Evolutionary conservation across 768 basidiomycete genomes (phyloP).

Genomic region (Xerocomus spinulosus): DNA sequence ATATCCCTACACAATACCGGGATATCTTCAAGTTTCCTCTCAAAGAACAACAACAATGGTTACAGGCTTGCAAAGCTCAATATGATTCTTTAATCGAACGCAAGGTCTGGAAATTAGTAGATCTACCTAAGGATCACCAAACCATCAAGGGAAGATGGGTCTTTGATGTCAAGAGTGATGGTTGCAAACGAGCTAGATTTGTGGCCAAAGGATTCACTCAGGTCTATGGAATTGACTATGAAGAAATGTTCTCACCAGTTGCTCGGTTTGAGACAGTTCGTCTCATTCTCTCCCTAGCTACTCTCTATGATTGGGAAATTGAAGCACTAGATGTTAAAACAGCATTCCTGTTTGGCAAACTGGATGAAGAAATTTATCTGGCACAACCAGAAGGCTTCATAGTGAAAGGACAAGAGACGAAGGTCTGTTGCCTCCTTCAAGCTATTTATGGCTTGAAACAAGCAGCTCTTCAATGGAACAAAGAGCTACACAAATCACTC

Average conservation of each 20-base stretch:
- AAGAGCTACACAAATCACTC: background rate
- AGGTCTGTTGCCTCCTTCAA: background rate
- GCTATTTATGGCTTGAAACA: background rate
- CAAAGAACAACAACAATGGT: background rate
- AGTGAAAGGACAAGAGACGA: background rate
- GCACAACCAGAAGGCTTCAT: background rate
- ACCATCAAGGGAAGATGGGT: background rate
- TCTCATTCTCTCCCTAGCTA: background rate
- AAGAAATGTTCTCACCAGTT: constrained; percentile 13
- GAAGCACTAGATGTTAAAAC: constrained; percentile 40
- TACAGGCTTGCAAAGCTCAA: background rate
- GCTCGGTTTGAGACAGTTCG: background rate
- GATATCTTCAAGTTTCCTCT: background rate
- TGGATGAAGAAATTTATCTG: background rate
- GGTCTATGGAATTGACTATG: constrained; percentile 29
- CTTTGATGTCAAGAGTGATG: background rate
- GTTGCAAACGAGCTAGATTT: constrained; percentile 30
- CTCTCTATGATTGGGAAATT: constrained; percentile 30
- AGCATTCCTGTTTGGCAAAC: constrained; percentile 35
- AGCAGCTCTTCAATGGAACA: background rate
- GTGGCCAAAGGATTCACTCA: constrained; percentile 37
- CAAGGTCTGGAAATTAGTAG: background rate
- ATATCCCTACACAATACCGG: background rate
- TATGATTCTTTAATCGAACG: background rate
- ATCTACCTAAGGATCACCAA: background rate